These are phyloP conservation scores for Phlyctochytrium arcticum DNA, from an alignment of 192 early-diverging fungal species.

Conservation along the genomic window DNA sequence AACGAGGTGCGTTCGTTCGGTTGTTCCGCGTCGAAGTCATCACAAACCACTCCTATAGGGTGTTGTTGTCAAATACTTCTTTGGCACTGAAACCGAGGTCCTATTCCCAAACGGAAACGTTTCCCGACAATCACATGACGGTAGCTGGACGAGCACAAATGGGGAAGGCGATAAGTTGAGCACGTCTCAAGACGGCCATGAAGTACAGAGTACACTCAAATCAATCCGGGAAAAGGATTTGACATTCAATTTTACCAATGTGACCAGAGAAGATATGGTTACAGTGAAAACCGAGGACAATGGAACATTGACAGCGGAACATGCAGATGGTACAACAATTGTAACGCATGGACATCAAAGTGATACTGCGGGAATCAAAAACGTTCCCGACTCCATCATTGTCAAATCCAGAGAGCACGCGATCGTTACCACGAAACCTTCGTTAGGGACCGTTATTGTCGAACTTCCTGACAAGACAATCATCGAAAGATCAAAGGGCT, in stretches of 20 bases:
- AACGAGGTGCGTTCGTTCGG: conserved; percentile 21
- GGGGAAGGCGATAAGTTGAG: neutral
- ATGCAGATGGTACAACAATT: conserved; percentile 36
- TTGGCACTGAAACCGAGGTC: conserved; percentile 5
- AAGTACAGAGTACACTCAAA: neutral
- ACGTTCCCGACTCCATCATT: neutral
- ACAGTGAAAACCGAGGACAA: conserved; percentile 11
- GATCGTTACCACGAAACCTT: neutral
- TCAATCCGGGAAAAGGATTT: conserved; percentile 22
- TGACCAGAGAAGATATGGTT: conserved; percentile 39
- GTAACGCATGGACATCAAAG: neutral
- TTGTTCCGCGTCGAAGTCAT: no score
- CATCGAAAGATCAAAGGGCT: neutral
- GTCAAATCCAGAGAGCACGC: neutral
- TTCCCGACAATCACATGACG: neutral
- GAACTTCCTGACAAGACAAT: neutral
- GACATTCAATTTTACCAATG: conserved; percentile 16
- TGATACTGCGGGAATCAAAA: neutral
- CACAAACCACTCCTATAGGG: no score
- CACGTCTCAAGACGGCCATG: neutral
- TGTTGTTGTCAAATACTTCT: conserved; percentile 29
- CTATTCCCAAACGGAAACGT: conserved; percentile 29
- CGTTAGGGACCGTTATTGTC: neutral
- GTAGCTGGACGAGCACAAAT: conserved; percentile 28
- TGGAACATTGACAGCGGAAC: conserved; percentile 13